A percentile compares a stretch with the other conserved stretches of the same genome.
These are phyloP conservation scores for Nicotiana tabacum DNA, from an alignment of 257 asterid genomes.

Conservation along the genomic window DNA sequence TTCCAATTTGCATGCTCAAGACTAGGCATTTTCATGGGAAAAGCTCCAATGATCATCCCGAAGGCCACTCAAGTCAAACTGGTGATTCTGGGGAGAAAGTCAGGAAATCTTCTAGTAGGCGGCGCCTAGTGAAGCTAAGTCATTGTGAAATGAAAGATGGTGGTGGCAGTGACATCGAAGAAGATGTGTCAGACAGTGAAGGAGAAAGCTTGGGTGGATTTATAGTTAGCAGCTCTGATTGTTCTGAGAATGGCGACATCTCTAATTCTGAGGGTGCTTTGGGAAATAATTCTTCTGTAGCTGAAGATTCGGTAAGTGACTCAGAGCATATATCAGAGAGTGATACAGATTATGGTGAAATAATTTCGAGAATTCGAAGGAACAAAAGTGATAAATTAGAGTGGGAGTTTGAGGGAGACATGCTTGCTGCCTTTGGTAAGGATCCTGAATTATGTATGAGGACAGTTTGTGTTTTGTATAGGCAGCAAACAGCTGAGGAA, in stretches of 20 bases:
- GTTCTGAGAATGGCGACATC: conserved; percentile 22
- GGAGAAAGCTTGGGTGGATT: conserved; percentile 51
- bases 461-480: conserved; percentile 66
- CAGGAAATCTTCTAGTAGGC: conserved; percentile 19
- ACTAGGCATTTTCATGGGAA: conserved; percentile 3
- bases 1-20: conserved; percentile 33
- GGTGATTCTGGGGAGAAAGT: conserved; percentile 18
- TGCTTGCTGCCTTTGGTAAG: conserved; percentile 63
- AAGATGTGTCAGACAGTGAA: conserved; percentile 37
- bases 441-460: conserved; percentile 57
- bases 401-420: conserved; percentile 62
- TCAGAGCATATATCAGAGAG: conserved; percentile 29
- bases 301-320: conserved; percentile 21
- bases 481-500: conserved; percentile 56
- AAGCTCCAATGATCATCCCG: neutral
- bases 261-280: conserved; percentile 19
- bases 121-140: conserved; percentile 31
- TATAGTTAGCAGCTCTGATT: conserved; percentile 39
- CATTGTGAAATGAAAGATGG: conserved; percentile 14
- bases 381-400: conserved; percentile 31
- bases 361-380: conserved; percentile 50
- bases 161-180: conserved; percentile 32
- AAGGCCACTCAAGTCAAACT: conserved; percentile 5
- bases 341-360: conserved; percentile 30
- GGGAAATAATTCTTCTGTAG: neutral